Percentiles rank a stretch among this genome's conserved stretches.
Conservation (phyloP, 2,329 filamentous ascomycete species). For the Calonectria pteridis region DNA sequence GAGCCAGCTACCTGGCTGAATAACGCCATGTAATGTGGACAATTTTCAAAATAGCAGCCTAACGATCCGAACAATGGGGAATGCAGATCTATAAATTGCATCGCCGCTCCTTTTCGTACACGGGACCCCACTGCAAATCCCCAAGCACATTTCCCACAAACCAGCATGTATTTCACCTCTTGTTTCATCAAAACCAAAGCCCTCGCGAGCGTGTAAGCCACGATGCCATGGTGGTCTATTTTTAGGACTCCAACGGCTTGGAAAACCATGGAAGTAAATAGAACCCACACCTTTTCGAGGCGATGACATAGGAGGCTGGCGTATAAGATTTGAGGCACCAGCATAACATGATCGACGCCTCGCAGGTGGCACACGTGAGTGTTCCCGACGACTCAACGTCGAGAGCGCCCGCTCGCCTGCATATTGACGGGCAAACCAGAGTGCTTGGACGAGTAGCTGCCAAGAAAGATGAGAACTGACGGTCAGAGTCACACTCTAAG, state of each 20-base stretch:
- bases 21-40: neutral
- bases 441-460: conserved; percentile 1
- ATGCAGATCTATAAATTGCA: neutral
- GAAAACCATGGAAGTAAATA: conserved; percentile 8
- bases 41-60: neutral
- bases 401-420: conserved; percentile 15
- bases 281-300: neutral
- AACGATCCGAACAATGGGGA: neutral
- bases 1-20: neutral
- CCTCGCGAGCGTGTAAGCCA: neutral
- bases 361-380: neutral
- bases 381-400: neutral
- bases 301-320: neutral
- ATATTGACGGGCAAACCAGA: neutral
- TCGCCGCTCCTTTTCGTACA: neutral
- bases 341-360: conserved; percentile 12
- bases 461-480: neutral
- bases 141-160: too few species aligned
- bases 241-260: neutral
- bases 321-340: neutral
- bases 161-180: neutral
- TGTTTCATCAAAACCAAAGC: neutral
- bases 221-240: neutral
- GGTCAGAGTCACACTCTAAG: neutral
- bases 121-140: neutral